Conservation (phyloP, 2,329 filamentous ascomycete genomes). For the Fonsecaea erecta region DNA sequence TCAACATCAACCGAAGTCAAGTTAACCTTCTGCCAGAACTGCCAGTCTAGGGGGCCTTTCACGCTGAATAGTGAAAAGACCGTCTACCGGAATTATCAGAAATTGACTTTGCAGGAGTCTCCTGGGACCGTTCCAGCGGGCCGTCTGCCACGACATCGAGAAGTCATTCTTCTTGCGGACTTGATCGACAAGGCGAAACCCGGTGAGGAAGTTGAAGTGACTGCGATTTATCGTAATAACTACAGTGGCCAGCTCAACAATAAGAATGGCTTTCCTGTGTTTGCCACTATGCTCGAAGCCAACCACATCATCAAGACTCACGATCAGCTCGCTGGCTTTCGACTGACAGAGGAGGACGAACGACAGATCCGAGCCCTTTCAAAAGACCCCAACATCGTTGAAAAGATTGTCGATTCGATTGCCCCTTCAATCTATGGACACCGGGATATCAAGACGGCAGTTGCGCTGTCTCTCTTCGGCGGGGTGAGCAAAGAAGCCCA, state of each 20-base stretch:
- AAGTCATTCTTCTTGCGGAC: slow-evolving; percentile 95
- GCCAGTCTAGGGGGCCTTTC: slow-evolving; percentile 92
- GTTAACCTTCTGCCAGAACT: slow-evolving; percentile 94
- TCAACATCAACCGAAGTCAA: slow-evolving; percentile 89
- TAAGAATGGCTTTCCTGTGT: slow-evolving; percentile 97
- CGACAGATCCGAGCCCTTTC: slow-evolving; percentile 85
- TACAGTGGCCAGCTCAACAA: slow-evolving; percentile 98
- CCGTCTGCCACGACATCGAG: slow-evolving; percentile 86
- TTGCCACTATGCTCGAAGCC: slow-evolving; percentile 95
- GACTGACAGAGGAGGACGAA: slow-evolving; percentile 93
- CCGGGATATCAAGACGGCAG: slow-evolving; percentile 93
- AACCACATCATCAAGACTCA: slow-evolving; percentile 97
- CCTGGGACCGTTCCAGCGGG: slow-evolving; percentile 96
- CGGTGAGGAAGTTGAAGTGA: slow-evolving; percentile 96
- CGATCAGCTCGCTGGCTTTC: slow-evolving; percentile 95
- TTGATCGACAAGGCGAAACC: slow-evolving; percentile 96
- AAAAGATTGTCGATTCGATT: slow-evolving; percentile 90
- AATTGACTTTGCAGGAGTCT: slow-evolving; percentile 94
- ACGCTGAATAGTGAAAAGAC: slow-evolving; percentile 97
- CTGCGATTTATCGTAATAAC: slow-evolving; percentile 96
- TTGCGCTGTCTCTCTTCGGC: slow-evolving; percentile 91
- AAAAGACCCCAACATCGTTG: slow-evolving; percentile 86
- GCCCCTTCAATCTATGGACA: slow-evolving; percentile 98
- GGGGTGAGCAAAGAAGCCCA: slow-evolving; percentile 90
- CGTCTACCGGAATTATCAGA: slow-evolving; percentile 98